Evolutionary conservation across 768 basidiomycete species (phyloP), one percentile per base, ranked within the genome.

Genomic region (Heimioporus sp.): DNA sequence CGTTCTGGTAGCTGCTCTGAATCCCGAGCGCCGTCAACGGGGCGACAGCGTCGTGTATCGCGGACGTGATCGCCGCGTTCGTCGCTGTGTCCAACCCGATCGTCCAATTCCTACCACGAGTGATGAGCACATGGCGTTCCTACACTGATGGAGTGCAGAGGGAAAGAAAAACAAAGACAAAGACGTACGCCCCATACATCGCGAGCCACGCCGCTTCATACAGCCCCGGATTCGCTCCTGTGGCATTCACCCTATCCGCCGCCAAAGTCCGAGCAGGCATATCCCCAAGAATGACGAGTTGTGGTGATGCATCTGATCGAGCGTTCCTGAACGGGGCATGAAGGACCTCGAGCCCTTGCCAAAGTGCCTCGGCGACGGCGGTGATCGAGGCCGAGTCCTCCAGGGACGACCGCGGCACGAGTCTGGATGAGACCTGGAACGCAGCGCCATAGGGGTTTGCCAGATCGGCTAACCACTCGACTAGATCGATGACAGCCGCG

Each of bases 171-270:
- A 34, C n/a, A n/a, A 34, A 35, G 15, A 35, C 34, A 21, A 31
- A 1, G 32, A 55, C 57, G 6, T 30, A 60, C 52, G 17, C 37
- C 5, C 28, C n/a, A 24, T 39, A 56, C 0, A 52, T 17, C 10
- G 59, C 48, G 9, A 54, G 54, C 57, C 57, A 59, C 1, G 57
- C 50, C 4, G 57, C 54, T 5, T 48, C 44, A 20, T 63, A 63
- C 2, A 63, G 45, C 12, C 52, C 57, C 13, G 61, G 61, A 32
- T 62, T 62, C 3, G 56, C 61, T 0, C 50, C 60, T 2, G 61
- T 56, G 28, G 53, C 53, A 20, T 62, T 53, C 19, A 46, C 52
- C 19, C 21, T 24, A 24, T 24, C 21, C n/a, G 53, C 4, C 43
- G 36, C 5, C 24, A 38, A 35, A 30, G 47, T 56, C 12, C 36